Conservation (phyloP, 2,329 filamentous ascomycete species). For the Penicillium sp. region DNA sequence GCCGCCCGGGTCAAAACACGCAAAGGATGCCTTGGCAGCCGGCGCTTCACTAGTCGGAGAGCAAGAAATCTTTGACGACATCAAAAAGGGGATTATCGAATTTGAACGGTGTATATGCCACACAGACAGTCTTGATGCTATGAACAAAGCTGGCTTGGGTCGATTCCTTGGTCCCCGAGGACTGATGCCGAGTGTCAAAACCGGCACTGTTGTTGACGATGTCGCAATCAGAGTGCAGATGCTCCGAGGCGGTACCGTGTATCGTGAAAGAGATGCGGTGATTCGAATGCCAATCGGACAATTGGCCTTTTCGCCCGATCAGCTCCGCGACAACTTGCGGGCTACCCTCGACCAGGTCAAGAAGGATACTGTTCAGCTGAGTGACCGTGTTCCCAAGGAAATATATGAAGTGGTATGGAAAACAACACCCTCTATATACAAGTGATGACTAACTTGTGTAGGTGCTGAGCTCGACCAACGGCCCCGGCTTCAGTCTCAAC, state of each 20-base stretch:
- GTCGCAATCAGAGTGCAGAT: slow-evolving; percentile 71
- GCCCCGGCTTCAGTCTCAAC: slow-evolving; percentile 81
- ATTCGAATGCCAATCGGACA: slow-evolving; percentile 89
- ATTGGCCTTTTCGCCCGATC: slow-evolving; percentile 79
- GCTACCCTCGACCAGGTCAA: slow-evolving; percentile 71
- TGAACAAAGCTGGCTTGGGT: slow-evolving; percentile 78
- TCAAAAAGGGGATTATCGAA: slow-evolving; percentile 71
- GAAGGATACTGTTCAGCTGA: slow-evolving; percentile 66
- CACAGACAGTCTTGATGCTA: slow-evolving; percentile 66
- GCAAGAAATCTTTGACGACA: slow-evolving; percentile 75
- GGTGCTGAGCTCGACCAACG: slow-evolving; percentile 81
- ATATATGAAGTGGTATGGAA: slow-evolving; percentile 63
- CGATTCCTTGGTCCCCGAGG: slow-evolving; percentile 81
- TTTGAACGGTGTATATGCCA: slow-evolving; percentile 92
- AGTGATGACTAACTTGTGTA: slow-evolving; percentile 21
- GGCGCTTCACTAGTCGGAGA: slow-evolving; percentile 84
- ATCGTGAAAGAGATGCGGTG: slow-evolving; percentile 79
- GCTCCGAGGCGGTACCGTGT: slow-evolving; percentile 78
- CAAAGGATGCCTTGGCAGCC: slow-evolving; percentile 67
- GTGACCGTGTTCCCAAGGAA: slow-evolving; percentile 64
- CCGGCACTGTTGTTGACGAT: slow-evolving; percentile 82
- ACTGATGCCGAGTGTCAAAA: slow-evolving; percentile 86
- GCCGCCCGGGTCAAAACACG: slow-evolving; percentile 71
- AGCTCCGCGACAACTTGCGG: slow-evolving; percentile 80
- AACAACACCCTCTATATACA: background rate